Evolutionary conservation across 1,284 basidiomycete species (phyloP).

Genomic region (Taiwanofungus camphoratus): DNA sequence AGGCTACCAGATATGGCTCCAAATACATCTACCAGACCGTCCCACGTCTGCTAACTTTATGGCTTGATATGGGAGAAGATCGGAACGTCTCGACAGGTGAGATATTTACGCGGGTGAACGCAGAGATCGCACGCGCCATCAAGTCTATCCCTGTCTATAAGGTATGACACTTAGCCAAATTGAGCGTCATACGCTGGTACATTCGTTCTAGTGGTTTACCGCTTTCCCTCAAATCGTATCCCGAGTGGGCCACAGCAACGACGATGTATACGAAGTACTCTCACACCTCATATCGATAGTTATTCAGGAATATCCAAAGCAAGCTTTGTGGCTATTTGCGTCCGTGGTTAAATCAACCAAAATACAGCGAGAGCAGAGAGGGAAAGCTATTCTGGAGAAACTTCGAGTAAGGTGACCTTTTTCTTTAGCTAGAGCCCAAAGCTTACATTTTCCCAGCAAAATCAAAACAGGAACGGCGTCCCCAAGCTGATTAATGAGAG

Average conservation of each 20-base stretch:
- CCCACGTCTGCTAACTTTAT: slow-evolving; percentile 90
- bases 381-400: slow-evolving; percentile 57
- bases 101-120: slow-evolving; percentile 52
- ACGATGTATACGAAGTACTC: slow-evolving; percentile 63
- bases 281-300: slow-evolving; percentile 71
- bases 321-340: slow-evolving; percentile 91
- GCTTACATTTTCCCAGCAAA: slow-evolving; percentile 15
- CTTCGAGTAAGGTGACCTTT: slow-evolving; percentile 47
- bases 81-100: slow-evolving; percentile 29
- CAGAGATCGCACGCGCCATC: slow-evolving; percentile 49
- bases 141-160: slow-evolving; percentile 70
- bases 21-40: slow-evolving; percentile 98
- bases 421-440: too few species aligned
- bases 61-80: slow-evolving; percentile 89
- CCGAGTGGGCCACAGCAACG: slow-evolving; percentile 79
- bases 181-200: not conserved
- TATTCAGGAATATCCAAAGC: slow-evolving; percentile 81
- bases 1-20: slow-evolving; percentile 78
- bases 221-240: slow-evolving; percentile 98
- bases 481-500: slow-evolving; percentile 51
- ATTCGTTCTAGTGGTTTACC: slow-evolving; percentile 78
- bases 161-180: slow-evolving; percentile 31
- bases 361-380: slow-evolving; percentile 54
- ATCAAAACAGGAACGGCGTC: slow-evolving; percentile 34
- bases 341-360: slow-evolving; percentile 88